Evolutionary conservation across 1,284 basidiomycete species (phyloP), one percentile per base, ranked within the genome.

Genomic region (Exobasidium rhododendri): DNA sequence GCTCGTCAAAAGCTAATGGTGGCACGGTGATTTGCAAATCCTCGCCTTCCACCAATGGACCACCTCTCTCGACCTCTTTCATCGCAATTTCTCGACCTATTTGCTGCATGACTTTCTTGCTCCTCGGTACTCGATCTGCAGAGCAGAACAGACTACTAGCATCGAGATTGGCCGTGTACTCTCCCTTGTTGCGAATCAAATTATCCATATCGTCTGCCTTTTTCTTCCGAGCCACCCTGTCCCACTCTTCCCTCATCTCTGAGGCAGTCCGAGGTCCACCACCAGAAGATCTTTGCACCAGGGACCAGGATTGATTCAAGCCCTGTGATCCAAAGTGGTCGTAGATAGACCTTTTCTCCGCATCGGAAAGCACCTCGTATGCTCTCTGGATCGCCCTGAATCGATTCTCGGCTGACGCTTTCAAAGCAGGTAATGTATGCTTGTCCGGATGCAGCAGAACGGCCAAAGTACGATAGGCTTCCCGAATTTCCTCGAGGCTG

Each of bases 391-490:
- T 83, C 72, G 88, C 85, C 28, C 89, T 83, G 68, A 91, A 91
- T 55, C 84, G 83, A 50, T 84, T 82, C 28, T 85, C 84, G 1
- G 90, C 89, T 0, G 85, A 83, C 40, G 81, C 83, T 76, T 86
- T 87, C 62, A 83, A 81, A 3, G 80, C 74, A 56, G 85, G 83
- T 69, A 86, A 85, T n/a, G 81, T 83, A 66, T 91, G 89, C 74
- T 88, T 91, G 83, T 92, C 90, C 2, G 90, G 90, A 70, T 92
- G 90, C 62, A 90, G 89, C n/a, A 87, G 80, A n/a, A 91, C 83
- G 0, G 89, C 90, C 28, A 91, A 79, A 10, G 85, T 80, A 54
- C 84, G 83, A 76, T 90, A 88, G 50, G 87, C 84, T 62, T 91
- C 89, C 56, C 87, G 84, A 66, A 91, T 86, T 69, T 89, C 87